Base-by-base conservation (phyloP, 306 rosid species). In the Rosa chinensis region DNA sequence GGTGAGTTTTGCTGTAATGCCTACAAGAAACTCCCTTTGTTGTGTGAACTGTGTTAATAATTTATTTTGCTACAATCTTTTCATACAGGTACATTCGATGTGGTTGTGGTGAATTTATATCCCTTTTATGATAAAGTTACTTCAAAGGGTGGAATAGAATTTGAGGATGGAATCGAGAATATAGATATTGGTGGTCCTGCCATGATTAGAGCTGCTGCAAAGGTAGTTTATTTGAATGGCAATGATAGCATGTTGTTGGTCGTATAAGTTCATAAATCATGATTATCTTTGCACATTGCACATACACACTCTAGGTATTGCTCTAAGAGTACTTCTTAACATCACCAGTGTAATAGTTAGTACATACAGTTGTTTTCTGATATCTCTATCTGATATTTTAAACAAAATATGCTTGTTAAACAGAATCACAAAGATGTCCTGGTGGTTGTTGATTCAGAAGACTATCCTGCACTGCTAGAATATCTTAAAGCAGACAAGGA, bases 151-250 rank as follows among this genome's bases (percentile, higher is more conserved):
- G 92, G 87, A 43, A 62, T 95, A 74, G 90, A 83, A 66, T 95
- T 95, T 86, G 97, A 95, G 71, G 94, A 95, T 79, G 99, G 98
- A 78, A 87, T 95, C 52, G 99, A 95, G 84, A 95, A 95, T 85
- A 93, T 95, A 83, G 98, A 95, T 85, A 95, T 92, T 78, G 99
- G 99, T 80, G 98, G 99, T 80, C 96, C 98, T 11, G 90, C 97
- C 52, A 91, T 95, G 99, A 93, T 95, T 58, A 89, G 98, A 85
- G 99, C 97, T 17, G 99, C 97, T 82, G 98, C 97, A 49, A 95
- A 95, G 98, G 99, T 95, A 80, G 80, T 79, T 80, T 79, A 28
- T 55, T 77, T 78, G 59, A 68, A 66, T 79, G 53, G 39, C 43
- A 52, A 5, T 42, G 66, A 40, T 49, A 47, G 21, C 32, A 53